Evolutionary conservation across 164 flowering plant species (phyloP).

Genomic region (Kalanchoe fedtschenkoi): DNA sequence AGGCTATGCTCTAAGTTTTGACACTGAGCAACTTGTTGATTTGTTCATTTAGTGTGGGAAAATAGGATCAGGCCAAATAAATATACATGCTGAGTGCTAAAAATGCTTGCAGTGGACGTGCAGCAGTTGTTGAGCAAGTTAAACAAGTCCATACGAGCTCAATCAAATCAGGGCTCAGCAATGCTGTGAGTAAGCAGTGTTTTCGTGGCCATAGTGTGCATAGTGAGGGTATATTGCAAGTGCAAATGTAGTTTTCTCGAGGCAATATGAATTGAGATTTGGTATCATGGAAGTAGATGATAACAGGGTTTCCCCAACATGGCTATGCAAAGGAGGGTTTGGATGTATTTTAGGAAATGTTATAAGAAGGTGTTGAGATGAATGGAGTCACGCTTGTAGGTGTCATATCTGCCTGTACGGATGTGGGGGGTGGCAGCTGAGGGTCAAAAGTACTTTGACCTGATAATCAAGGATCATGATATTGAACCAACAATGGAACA

Average conservation of each 20-base stretch:
- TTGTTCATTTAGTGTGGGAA: constrained; percentile 29
- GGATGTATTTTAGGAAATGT: constrained; percentile 54
- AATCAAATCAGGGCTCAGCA: constrained; percentile 42
- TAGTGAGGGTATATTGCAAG: constrained; percentile 71
- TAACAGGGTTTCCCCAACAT: constrained; percentile 81
- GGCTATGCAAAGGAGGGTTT: constrained; percentile 67
- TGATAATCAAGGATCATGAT: constrained; percentile 43
- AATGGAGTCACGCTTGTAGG: constrained; percentile 76
- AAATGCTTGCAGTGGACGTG: constrained; percentile 57
- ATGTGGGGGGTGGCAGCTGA: constrained; percentile 68
- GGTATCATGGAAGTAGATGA: constrained; percentile 91
- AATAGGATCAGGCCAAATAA: constrained; percentile 60
- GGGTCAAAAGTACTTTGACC: constrained; percentile 55
- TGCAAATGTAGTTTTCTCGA: constrained; percentile 56
- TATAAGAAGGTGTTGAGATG: constrained; percentile 28
- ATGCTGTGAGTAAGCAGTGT: constrained; percentile 80
- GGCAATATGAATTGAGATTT: constrained; percentile 66
- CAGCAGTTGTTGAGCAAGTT: constrained; percentile 68
- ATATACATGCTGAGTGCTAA: constrained; percentile 60
- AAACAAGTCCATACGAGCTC: constrained; percentile 69
- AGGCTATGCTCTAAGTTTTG: constrained; percentile 67
- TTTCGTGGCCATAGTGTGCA: constrained; percentile 79
- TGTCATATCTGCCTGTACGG: constrained; percentile 81
- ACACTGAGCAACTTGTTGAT: constrained; percentile 43
- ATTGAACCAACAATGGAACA: constrained; percentile 70